Conservation (phyloP, 169 alveolate genomes). For the Plasmodium ovale region DNA sequence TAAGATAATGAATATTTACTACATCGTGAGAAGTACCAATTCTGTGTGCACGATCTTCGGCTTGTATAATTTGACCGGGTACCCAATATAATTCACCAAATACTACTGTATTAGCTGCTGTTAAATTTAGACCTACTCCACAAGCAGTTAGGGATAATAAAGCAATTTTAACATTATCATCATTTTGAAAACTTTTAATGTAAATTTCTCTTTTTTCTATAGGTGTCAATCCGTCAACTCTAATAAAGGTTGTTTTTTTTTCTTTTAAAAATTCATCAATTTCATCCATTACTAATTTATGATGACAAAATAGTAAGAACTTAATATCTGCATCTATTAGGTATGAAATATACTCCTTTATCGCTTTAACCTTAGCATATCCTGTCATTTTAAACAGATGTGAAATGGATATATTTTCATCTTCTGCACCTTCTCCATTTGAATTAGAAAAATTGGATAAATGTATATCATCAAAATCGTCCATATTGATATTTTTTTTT, state of each 20-base stretch:
- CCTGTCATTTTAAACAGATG: conserved; percentile 94
- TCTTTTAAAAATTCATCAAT: conserved; percentile 86
- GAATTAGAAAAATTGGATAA: not conserved
- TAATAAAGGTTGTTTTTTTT: conserved; percentile 86
- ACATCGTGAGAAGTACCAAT: conserved; percentile 91
- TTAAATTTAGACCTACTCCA: conserved; percentile 95
- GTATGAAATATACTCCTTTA: conserved; percentile 92
- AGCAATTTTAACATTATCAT: conserved; percentile 89
- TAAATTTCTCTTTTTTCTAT: conserved; percentile 90
- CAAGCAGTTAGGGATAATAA: conserved; percentile 96
- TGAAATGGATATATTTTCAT: conserved; percentile 70
- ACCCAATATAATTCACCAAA: conserved; percentile 98
- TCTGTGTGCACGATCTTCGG: conserved; percentile 98
- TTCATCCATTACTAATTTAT: conserved; percentile 92
- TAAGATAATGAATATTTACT: conserved; percentile 89
- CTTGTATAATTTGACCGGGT: conserved; percentile 97
- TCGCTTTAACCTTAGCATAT: conserved; percentile 94
- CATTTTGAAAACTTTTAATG: conserved; percentile 92
- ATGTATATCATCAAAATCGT: conserved; percentile 24
- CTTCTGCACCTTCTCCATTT: conserved; percentile 65
- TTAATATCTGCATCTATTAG: conserved; percentile 91
- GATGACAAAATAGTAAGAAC: conserved; percentile 97
- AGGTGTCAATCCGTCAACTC: conserved; percentile 96
- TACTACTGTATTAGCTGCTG: conserved; percentile 97
- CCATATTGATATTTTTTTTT: conserved; percentile 3